Evolutionary conservation across 1,139 yeast genomes (phyloP), one percentile per base, ranked within the genome.

Genomic region (Candida sanyaensis): DNA sequence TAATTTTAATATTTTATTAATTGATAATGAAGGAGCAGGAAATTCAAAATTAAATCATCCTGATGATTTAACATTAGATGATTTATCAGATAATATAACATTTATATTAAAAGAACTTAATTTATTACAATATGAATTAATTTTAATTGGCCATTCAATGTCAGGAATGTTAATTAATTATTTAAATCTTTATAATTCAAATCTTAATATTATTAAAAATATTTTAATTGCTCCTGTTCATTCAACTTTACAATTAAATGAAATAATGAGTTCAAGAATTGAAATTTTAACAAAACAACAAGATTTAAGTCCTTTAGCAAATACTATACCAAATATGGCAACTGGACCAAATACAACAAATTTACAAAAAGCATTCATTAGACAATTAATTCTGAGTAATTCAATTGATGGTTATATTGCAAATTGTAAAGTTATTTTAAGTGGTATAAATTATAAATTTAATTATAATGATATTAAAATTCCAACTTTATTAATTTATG

Each of bases 91-190:
- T 1, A 64, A 60, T 47, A 57, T 60, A 6, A 42, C 54, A 21
- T 53, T 51, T 11, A 51, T 60, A 23, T 49, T 63, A 9, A 46
- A 53, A 28, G 56, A 57, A 40, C 48, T 54, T 37, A 48, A 43
- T 1, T 44, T 61, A 27, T 21, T 23, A 8, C 12, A 32, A 2
- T 38, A 47, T 12, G 43, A 52, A 11, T 41, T 60, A 4, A 50
- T 54, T 8, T 45, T 63, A n/a, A 59, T 63, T 11, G 68, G 68
- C 4, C 68, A 63, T 47, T 63, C 68, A 2, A 63, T 64, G 66
- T 64, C 67, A 2, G 68, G 68, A 1, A 58, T 64, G 63, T 52
- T 62, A 23, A 61, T 63, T 10, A 55, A 56, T 46, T 57, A 57
- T 41, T 43, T 54, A 17, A 48, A 50, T 24, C 45, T 47, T 21